phyloP scores from a whole-genome alignment of 129 eudicot genomes.

The Logfia minima region DNA sequence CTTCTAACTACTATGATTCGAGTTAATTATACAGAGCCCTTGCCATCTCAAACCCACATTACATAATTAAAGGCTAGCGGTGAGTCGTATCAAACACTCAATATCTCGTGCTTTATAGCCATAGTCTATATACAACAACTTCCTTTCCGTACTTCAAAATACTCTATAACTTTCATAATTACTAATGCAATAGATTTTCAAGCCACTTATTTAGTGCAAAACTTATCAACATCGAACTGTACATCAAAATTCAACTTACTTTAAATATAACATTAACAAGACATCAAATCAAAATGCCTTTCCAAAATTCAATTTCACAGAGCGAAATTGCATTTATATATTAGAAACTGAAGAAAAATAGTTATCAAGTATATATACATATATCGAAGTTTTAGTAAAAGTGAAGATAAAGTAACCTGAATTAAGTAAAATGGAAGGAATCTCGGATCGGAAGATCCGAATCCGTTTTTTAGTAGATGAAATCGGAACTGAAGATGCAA shows the following conservation, averaged over 20 bases:
- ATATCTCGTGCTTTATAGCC: no score
- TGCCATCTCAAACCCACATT: background rate
- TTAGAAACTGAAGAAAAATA: background rate
- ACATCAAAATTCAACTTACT: background rate
- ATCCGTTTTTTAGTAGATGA: conserved; percentile 54
- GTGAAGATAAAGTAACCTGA: conserved; percentile 35
- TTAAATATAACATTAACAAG: background rate
- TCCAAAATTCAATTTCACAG: background rate
- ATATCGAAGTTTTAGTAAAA: background rate
- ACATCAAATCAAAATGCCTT: background rate
- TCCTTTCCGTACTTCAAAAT: background rate
- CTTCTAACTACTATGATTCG: no score
- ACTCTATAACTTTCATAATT: background rate
- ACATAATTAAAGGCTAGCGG: no score
- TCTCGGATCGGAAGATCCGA: conserved; percentile 61
- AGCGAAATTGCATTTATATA: background rate
- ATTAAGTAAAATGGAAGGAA: conserved; percentile 46
- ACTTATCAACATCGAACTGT: conserved; percentile 2
- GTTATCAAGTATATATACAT: background rate
- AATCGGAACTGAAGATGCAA: conserved; percentile 49
- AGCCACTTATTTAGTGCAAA: background rate
- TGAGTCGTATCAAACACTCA: no score
- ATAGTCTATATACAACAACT: background rate
- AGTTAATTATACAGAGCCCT: background rate
- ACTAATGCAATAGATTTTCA: background rate